These are phyloP conservation scores for Xanthoconium stramineum DNA, from an alignment of 768 basidiomycete genomes.

Conservation along the genomic window DNA sequence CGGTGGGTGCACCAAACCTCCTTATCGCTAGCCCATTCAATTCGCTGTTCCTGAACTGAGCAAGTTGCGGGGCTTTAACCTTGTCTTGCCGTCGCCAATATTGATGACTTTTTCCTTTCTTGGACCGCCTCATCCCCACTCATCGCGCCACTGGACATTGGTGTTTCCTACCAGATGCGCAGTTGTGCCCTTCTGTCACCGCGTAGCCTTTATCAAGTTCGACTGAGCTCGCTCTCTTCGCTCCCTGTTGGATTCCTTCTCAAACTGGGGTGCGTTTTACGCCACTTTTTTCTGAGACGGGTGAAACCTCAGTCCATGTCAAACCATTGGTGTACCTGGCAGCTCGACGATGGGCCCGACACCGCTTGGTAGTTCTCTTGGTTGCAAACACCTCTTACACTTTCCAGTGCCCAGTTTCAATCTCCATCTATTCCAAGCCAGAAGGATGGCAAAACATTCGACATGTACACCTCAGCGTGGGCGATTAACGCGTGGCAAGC, in stretches of 20 bases:
- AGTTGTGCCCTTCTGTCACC: not conserved
- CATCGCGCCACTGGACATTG: not conserved
- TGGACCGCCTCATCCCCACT: constrained; percentile 6
- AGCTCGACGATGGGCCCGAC: constrained; percentile 1
- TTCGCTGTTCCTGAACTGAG: constrained; percentile 13
- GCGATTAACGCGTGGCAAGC: too few species aligned
- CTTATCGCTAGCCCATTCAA: not conserved
- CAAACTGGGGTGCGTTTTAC: not conserved
- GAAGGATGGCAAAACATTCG: too few species aligned
- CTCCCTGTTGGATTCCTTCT: not conserved
- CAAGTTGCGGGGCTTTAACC: constrained; percentile 18
- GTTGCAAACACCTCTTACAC: not conserved
- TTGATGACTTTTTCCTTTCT: constrained; percentile 10
- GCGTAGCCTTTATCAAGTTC: constrained; percentile 10
- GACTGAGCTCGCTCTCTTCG: not conserved
- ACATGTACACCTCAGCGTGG: too few species aligned
- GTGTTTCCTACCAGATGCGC: not conserved
- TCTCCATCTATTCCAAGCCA: not conserved
- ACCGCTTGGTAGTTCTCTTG: constrained; percentile 5
- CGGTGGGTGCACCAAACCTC: not conserved
- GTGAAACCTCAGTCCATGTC: not conserved
- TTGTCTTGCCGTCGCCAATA: constrained; percentile 17
- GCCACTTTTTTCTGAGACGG: not conserved
- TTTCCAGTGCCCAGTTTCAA: not conserved
- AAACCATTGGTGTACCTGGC: constrained; percentile 1